phyloP scores from a whole-genome alignment of 2,329 filamentous ascomycete species.

The Epichloe elymi region DNA sequence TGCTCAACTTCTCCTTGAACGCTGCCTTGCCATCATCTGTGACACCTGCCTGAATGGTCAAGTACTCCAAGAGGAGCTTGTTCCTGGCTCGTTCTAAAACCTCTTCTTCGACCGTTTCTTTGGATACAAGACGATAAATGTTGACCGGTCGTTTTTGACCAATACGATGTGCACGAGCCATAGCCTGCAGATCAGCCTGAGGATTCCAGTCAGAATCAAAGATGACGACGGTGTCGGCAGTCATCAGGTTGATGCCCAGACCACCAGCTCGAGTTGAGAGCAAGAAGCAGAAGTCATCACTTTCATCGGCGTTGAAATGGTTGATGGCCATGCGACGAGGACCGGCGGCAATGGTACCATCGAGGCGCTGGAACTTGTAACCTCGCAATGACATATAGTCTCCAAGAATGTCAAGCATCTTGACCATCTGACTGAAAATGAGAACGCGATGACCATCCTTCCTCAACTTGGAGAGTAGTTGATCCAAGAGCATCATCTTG shows the following conservation, averaged over 20 bases:
- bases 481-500: constrained; percentile 98
- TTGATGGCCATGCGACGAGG: constrained; percentile 90
- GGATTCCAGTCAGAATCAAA: constrained; percentile 99
- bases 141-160: constrained; percentile 93
- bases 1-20: constrained; percentile 59
- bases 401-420: constrained; percentile 90
- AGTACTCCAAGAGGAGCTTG: constrained; percentile 92
- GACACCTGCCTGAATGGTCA: constrained; percentile 92
- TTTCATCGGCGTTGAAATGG: constrained; percentile 94
- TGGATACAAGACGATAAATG: constrained; percentile 91
- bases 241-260: constrained; percentile 98
- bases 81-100: constrained; percentile 92
- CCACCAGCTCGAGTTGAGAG: constrained; percentile 92
- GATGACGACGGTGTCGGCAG: constrained; percentile 91
- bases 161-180: constrained; percentile 96
- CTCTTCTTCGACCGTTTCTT: constrained; percentile 97
- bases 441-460: constrained; percentile 89
- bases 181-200: constrained; percentile 92
- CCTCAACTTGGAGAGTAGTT: constrained; percentile 85
- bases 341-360: constrained; percentile 84
- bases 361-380: constrained; percentile 90
- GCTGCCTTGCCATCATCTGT: constrained; percentile 89
- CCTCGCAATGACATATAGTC: constrained; percentile 87
- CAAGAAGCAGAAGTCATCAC: constrained; percentile 91
- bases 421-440: constrained; percentile 99